These are phyloP conservation scores for Thielaviopsis musarum DNA, from an alignment of 2,329 filamentous ascomycete species.

Conservation along the genomic window DNA sequence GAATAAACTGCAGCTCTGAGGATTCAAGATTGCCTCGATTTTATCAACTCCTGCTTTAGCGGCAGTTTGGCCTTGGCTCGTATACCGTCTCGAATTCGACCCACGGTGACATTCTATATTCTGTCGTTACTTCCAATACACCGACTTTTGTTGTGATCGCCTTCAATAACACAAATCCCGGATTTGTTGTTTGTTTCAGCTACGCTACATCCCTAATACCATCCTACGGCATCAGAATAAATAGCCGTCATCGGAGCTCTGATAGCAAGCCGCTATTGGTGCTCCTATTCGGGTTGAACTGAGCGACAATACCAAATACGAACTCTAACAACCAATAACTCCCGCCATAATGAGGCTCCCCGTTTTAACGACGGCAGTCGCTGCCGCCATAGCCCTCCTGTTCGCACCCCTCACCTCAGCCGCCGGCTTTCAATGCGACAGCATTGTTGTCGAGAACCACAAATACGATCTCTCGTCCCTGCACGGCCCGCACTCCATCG, in stretches of 20 bases:
- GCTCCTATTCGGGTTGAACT: background rate
- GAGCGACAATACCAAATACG: background rate
- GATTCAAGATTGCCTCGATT: background rate
- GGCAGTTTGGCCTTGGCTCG: no score
- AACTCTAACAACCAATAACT: background rate
- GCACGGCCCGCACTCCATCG: constrained; percentile 50
- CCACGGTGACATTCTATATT: no score
- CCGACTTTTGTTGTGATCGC: background rate
- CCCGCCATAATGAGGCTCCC: background rate
- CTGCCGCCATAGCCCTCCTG: background rate
- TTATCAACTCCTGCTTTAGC: background rate
- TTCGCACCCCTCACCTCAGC: constrained; percentile 23
- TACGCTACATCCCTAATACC: background rate
- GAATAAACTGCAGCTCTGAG: background rate
- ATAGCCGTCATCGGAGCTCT: background rate
- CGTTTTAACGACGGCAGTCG: background rate
- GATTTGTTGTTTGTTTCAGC: background rate
- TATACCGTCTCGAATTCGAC: no score
- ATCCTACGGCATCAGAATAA: background rate
- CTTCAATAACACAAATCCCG: background rate
- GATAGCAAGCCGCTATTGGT: background rate
- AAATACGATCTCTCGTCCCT: constrained; percentile 49
- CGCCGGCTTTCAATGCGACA: constrained; percentile 43
- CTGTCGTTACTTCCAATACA: background rate
- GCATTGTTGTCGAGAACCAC: constrained; percentile 39